Base-by-base conservation (phyloP, 1,139 yeast genomes). In the Debaryomycetaceae sp. region DNA sequence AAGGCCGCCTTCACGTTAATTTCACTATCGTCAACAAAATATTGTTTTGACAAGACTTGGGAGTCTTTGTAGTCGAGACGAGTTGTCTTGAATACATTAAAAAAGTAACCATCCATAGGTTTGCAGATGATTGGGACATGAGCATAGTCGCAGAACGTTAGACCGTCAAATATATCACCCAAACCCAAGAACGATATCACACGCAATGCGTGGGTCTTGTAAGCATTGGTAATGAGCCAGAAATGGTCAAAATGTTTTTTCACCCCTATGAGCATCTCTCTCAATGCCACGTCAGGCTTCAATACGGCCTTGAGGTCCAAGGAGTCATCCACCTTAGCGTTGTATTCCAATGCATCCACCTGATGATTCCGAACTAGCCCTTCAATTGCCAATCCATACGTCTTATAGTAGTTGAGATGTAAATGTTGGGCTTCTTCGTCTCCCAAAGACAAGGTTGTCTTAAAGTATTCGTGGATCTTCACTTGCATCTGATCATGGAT, bases 221-320 rank as follows among this genome's bases (percentile, higher is more conserved):
- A 92, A 1, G 98, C 98, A 58, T 92, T 92, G 13, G 98, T 92
- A 53, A 89, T 84, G 35, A 92, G 73, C 98, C 98, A 92, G 44
- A 72, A 65, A 41, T 55, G 51, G 48, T 70, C 76, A 48, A 61
- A 63, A 33, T 61, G 44, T 8, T 65, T 49, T 47, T 69, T 79
- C 47, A 84, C 52, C 4, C 63, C 52, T 5, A 73, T 42, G 35
- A 85, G 62, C 70, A 78, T 62, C 16, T 71, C 62, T 42, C 92
- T 68, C 44, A 84, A 65, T 24, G 62, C 56, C 11, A 59, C 59
- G 51, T 83, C 80, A 37, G 89, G 94, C 35, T 69, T 60, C 42
- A 92, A 70, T 7, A 88, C 85, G 35, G 76, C 67, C 44, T 87
- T 92, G 52, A 92, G 72, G 18, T 96, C 98, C 40, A 92, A 70